Base-by-base conservation (phyloP, 83 land plant species). In the Larix sibirica region DNA sequence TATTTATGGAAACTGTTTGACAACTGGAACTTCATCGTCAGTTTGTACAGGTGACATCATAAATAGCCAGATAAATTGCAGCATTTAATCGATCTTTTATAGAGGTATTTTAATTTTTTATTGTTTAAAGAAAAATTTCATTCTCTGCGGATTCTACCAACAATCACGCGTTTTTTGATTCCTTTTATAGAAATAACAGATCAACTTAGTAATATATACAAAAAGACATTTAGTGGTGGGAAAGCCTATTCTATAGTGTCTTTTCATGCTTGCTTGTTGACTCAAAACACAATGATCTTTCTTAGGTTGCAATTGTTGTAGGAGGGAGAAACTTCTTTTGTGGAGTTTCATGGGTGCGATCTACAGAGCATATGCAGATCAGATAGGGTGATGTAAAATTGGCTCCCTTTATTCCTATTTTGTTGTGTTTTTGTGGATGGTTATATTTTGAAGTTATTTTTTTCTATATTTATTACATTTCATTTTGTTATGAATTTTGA, bases 311-410 rank as follows among this genome's bases (percentile, higher is more conserved):
- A 24, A 92, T 96, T 80, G 95, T 96, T 78, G 91, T 95, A 82
- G 99, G 99, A 21, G 93, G 99, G 28, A 87, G 99, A 26, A 96
- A 96, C 81, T 94, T 96, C 80, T 96, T 96, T 81, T 87, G 94
- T 85, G 97, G 97, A 82, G 84, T 94, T 21, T 71, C 90, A 65
- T 96, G 99, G 99, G 92, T 94, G 3, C 86, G 86, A 79, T 83
- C 93, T 66, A 90, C 96, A 92, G 97, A 81, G 77, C 89, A 21
- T 90, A 95, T 60, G 93, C 99, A 16, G 93, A 95, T 83, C 99
- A 96, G 64, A 93, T 96, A 83, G 97, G 99, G 99, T 96, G 87
- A 80, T 33, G 60, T 80, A 56, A 54, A 28, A 44, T 70, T 40
- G 77, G 69, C 74, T 80, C 67, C 36, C 80, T 28, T 58, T 79